Percentiles rank a stretch among this genome's conserved stretches.
Evolutionary conservation across 345 rosid species (phyloP).

Genomic region (Citrus hindsii): DNA sequence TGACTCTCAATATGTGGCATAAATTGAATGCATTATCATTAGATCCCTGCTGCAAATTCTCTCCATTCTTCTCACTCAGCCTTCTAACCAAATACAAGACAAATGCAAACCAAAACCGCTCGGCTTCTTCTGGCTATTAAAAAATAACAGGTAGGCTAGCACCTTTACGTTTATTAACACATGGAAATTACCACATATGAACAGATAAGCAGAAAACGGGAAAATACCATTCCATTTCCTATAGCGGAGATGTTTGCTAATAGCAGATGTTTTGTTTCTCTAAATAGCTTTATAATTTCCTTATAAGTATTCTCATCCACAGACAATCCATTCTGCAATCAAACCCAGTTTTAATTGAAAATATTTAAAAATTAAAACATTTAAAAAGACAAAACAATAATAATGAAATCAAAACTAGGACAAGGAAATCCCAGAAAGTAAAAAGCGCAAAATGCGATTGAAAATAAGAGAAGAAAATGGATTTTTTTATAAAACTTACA

Average conservation of each 20-base stretch:
- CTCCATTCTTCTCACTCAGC: conserved; percentile 47
- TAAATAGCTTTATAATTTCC: conserved; percentile 56
- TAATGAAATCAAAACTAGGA: neutral
- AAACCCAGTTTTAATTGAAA: conserved; percentile 3
- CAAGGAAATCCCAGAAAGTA: neutral
- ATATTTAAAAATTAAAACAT: neutral
- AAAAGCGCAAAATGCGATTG: neutral
- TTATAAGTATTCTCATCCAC: conserved; percentile 47
- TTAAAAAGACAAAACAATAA: neutral
- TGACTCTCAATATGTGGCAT: conserved; percentile 69
- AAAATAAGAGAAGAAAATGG: neutral
- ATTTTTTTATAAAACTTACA: neutral
- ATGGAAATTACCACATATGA: neutral
- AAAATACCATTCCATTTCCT: conserved; percentile 61
- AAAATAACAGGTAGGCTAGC: neutral
- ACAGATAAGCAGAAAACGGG: neutral
- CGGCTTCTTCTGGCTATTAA: conserved; percentile 77
- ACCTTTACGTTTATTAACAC: neutral
- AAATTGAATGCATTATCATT: conserved; percentile 48
- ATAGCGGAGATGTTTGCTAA: conserved; percentile 43
- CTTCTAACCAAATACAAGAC: conserved; percentile 61
- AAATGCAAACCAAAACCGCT: conserved; percentile 83
- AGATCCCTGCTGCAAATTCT: conserved; percentile 22
- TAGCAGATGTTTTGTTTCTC: conserved; percentile 64
- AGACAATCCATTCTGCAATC: conserved; percentile 52